Evolutionary conservation across 2,329 filamentous ascomycete genomes (phyloP).

Genomic region (Neonectria ditissima): DNA sequence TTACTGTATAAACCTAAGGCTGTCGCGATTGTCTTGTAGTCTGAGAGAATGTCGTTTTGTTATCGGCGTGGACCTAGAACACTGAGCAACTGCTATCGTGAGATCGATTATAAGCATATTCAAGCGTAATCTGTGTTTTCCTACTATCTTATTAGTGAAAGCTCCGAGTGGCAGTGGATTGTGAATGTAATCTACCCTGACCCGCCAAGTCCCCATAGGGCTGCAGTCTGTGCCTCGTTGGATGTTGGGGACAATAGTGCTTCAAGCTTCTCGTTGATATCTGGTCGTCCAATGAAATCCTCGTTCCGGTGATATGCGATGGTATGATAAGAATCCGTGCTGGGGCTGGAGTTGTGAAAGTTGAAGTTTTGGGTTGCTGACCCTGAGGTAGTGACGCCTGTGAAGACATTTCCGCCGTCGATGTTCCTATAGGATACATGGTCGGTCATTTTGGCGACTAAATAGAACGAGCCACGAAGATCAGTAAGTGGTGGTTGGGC

Average conservation of each 20-base stretch:
- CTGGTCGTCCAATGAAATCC: slow-evolving; percentile 19
- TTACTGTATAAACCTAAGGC: slow-evolving; percentile 36
- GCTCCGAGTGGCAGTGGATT: neutral
- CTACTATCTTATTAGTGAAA: neutral
- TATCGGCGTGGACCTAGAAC: slow-evolving; percentile 54
- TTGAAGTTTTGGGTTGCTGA: neutral
- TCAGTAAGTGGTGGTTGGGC: neutral
- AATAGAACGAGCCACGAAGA: too few species aligned
- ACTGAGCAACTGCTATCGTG: slow-evolving; percentile 43
- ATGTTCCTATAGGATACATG: neutral
- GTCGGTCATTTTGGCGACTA: neutral
- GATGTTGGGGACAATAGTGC: slow-evolving; percentile 9
- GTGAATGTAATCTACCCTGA: slow-evolving; percentile 27
- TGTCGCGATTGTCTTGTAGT: slow-evolving; percentile 48
- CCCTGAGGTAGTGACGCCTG: neutral
- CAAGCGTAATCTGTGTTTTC: neutral
- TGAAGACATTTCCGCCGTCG: neutral
- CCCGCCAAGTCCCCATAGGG: slow-evolving; percentile 32
- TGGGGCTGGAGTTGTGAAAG: neutral
- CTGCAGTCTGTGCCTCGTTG: neutral
- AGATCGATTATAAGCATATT: neutral
- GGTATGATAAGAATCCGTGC: neutral
- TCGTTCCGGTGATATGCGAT: slow-evolving; percentile 35
- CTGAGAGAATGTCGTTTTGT: slow-evolving; percentile 45
- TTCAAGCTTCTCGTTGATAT: slow-evolving; percentile 20